These are phyloP conservation scores for Alternaria consortialis DNA, from an alignment of 2,329 filamentous ascomycete species.

Conservation along the genomic window DNA sequence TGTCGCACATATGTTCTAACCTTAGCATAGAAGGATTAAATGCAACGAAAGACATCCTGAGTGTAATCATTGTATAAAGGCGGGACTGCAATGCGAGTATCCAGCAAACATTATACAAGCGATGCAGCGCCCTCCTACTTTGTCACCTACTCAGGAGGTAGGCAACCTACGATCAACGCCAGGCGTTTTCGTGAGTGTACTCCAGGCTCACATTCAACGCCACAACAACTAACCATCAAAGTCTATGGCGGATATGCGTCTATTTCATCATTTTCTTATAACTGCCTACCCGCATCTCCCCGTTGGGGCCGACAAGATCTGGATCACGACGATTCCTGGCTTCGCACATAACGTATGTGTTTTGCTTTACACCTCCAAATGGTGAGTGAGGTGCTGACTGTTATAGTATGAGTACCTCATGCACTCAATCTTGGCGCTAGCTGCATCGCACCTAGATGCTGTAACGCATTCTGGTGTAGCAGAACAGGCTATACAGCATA, in stretches of 20 bases:
- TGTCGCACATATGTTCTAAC: neutral
- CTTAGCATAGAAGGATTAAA: constrained; percentile 67
- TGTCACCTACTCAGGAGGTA: constrained; percentile 38
- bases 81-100: constrained; percentile 70
- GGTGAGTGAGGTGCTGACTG: constrained; percentile 14
- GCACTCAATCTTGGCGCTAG: constrained; percentile 73
- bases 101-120: constrained; percentile 56
- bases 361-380: neutral
- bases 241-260: constrained; percentile 68
- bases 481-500: constrained; percentile 69
- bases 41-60: constrained; percentile 72
- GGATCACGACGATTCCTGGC: constrained; percentile 72
- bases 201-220: constrained; percentile 6
- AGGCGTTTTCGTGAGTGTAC: constrained; percentile 44
- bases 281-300: constrained; percentile 71
- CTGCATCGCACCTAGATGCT: constrained; percentile 70
- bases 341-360: constrained; percentile 69
- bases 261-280: constrained; percentile 73
- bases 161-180: constrained; percentile 44
- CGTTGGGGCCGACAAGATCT: constrained; percentile 70
- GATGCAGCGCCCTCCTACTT: constrained; percentile 29
- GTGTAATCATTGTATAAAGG: constrained; percentile 71
- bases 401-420: constrained; percentile 71
- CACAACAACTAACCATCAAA: constrained; percentile 28
- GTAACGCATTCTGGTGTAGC: constrained; percentile 61